These are phyloP conservation scores for Aspergillus costaricaensis DNA, from an alignment of 2,329 filamentous ascomycete species.

Conservation along the genomic window DNA sequence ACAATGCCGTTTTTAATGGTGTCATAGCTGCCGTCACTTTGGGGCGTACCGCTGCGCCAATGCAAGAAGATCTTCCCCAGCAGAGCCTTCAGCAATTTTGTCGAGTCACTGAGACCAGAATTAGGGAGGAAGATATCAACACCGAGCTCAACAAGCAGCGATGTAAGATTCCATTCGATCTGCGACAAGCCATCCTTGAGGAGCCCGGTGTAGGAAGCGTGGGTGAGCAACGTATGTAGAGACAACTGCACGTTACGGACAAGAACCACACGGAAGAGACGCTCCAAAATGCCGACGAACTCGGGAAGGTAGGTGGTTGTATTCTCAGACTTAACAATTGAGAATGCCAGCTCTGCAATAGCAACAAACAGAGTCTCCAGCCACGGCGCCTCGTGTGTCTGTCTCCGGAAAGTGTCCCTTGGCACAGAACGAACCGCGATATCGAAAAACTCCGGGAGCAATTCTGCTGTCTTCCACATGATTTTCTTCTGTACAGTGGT, in stretches of 20 bases:
- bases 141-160: slow-evolving; percentile 45
- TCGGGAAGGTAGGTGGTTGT: slow-evolving; percentile 26
- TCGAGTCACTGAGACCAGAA: slow-evolving; percentile 42
- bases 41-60: slow-evolving; percentile 29
- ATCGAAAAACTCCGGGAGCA: slow-evolving; percentile 48
- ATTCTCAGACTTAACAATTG: slow-evolving; percentile 33
- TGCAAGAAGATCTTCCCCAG: slow-evolving; percentile 37
- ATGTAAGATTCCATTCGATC: slow-evolving; percentile 45
- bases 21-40: slow-evolving; percentile 27
- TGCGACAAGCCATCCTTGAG: slow-evolving; percentile 34
- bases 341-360: slow-evolving; percentile 44
- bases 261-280: slow-evolving; percentile 42
- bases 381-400: slow-evolving; percentile 52
- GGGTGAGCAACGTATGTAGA: slow-evolving; percentile 43
- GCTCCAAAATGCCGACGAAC: slow-evolving; percentile 39
- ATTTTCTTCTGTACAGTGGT: slow-evolving; percentile 16
- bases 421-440: slow-evolving; percentile 50
- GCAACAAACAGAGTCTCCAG: slow-evolving; percentile 51
- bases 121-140: slow-evolving; percentile 49
- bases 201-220: slow-evolving; percentile 45
- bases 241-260: slow-evolving; percentile 43
- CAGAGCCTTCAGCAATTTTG: slow-evolving; percentile 39
- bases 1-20: slow-evolving; percentile 42
- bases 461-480: slow-evolving; percentile 35
- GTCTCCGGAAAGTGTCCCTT: slow-evolving; percentile 44